phyloP scores from a whole-genome alignment of 2,329 filamentous ascomycete genomes.

The Ascochyta clinopodiicola region DNA sequence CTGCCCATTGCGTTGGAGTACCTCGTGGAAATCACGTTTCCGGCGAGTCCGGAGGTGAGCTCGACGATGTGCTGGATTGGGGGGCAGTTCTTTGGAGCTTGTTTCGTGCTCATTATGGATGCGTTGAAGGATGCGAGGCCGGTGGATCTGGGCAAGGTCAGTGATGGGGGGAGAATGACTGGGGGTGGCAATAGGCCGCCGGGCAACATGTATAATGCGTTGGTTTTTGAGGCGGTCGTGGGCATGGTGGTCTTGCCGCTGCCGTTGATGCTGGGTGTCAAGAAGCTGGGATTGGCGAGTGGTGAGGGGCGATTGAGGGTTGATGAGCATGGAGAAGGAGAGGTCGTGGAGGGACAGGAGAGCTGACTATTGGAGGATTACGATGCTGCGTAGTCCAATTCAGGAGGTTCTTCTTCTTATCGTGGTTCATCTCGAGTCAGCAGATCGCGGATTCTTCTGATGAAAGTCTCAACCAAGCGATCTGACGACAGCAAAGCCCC shows the following conservation, averaged over 20 bases:
- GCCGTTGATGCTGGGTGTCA: constrained; percentile 70
- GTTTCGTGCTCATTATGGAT: constrained; percentile 85
- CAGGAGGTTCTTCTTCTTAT: constrained; percentile 6
- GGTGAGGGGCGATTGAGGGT: constrained; percentile 41
- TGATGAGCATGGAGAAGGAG: constrained; percentile 39
- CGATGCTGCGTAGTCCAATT: constrained; percentile 20
- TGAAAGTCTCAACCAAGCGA: neutral
- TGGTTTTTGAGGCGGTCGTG: constrained; percentile 81
- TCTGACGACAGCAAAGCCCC: neutral
- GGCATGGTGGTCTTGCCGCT: constrained; percentile 69
- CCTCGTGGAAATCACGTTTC: constrained; percentile 85
- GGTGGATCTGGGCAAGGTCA: constrained; percentile 39
- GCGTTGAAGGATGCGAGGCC: constrained; percentile 63
- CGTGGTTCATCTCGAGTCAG: neutral
- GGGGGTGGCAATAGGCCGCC: constrained; percentile 58
- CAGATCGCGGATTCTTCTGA: neutral
- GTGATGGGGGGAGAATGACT: constrained; percentile 29
- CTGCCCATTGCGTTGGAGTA: constrained; percentile 87
- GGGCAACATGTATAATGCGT: constrained; percentile 73
- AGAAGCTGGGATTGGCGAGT: constrained; percentile 62
- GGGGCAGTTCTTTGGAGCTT: constrained; percentile 82
- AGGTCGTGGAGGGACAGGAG: constrained; percentile 21
- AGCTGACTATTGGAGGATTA: constrained; percentile 31
- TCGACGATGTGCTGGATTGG: constrained; percentile 84
- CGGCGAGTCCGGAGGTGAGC: constrained; percentile 83